These are phyloP conservation scores for Jimgerdemannia flammicorona DNA, from an alignment of 192 early-diverging fungal species.

Conservation along the genomic window DNA sequence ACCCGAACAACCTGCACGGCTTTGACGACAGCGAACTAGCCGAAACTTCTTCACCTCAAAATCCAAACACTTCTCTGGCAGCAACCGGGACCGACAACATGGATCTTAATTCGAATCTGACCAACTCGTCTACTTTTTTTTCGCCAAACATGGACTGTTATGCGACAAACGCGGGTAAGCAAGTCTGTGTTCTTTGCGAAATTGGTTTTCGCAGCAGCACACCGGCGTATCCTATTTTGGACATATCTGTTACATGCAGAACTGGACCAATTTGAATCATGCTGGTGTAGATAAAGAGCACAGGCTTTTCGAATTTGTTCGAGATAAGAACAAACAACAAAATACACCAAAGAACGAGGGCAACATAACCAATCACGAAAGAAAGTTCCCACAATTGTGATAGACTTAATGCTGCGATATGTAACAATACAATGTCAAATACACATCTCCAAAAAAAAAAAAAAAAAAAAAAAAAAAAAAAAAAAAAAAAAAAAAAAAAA, in stretches of 20 bases:
- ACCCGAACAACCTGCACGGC: neutral
- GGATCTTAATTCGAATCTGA: neutral
- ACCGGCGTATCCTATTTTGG: neutral
- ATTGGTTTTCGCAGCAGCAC: neutral
- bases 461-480: too few species aligned
- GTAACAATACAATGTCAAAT: too few species aligned
- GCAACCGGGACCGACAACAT: neutral
- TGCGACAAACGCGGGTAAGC: neutral
- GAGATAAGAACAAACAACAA: too few species aligned
- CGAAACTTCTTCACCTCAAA: neutral
- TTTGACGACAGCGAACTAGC: neutral
- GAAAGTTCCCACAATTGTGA: too few species aligned
- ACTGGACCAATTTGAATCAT: too few species aligned
- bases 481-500: too few species aligned
- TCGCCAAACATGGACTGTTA: neutral
- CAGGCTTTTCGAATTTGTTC: too few species aligned
- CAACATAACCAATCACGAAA: too few species aligned
- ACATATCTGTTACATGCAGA: neutral
- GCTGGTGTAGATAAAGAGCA: too few species aligned
- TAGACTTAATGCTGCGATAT: too few species aligned
- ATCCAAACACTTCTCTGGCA: neutral
- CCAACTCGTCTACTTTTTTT: neutral
- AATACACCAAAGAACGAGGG: too few species aligned
- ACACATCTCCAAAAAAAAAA: too few species aligned
- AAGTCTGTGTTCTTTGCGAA: neutral